These are phyloP conservation scores for Ocimum tenuiflorum DNA, from an alignment of 257 asterid species.

Conservation along the genomic window DNA sequence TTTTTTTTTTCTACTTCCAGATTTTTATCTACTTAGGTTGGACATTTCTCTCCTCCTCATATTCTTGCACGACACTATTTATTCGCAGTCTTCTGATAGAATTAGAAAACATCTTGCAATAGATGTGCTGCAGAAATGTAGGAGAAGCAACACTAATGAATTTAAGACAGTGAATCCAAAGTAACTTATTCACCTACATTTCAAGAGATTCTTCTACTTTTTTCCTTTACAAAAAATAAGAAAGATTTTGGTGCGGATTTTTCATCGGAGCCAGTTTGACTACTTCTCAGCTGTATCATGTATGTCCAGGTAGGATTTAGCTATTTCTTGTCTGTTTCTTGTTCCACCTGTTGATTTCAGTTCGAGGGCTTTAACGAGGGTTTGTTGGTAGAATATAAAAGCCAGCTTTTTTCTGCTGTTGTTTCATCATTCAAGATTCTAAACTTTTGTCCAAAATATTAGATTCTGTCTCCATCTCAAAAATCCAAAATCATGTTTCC, in stretches of 20 bases:
- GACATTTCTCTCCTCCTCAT: constrained; percentile 13
- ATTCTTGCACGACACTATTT: constrained; percentile 27
- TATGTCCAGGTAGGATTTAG: constrained; percentile 32
- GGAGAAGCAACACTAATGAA: constrained; percentile 34
- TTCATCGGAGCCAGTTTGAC: too few relatives aligned
- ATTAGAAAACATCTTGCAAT: too few relatives aligned
- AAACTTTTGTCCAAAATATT: not conserved
- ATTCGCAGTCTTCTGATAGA: too few relatives aligned
- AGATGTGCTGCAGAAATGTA: constrained; percentile 19
- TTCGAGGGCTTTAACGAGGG: constrained; percentile 37
- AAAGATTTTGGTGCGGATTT: not conserved
- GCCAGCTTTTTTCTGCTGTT: not conserved
- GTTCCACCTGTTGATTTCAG: constrained; percentile 34
- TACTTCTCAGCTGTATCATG: too few relatives aligned
- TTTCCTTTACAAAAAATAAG: not conserved
- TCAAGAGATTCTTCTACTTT: constrained; percentile 4
- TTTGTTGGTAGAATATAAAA: constrained; percentile 38
- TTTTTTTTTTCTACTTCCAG: not conserved
- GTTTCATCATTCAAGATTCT: not conserved
- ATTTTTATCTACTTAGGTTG: constrained; percentile 10
- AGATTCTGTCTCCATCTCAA: not conserved
- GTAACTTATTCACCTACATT: constrained; percentile 27
- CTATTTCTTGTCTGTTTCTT: constrained; percentile 24
- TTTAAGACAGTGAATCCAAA: constrained; percentile 26
- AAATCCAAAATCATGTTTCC: constrained; percentile 36